Percentiles rank a stretch among this genome's conserved stretches.
phyloP scores from a whole-genome alignment of 2,329 filamentous ascomycete species.

The Colletotrichum neosansevieriae region DNA sequence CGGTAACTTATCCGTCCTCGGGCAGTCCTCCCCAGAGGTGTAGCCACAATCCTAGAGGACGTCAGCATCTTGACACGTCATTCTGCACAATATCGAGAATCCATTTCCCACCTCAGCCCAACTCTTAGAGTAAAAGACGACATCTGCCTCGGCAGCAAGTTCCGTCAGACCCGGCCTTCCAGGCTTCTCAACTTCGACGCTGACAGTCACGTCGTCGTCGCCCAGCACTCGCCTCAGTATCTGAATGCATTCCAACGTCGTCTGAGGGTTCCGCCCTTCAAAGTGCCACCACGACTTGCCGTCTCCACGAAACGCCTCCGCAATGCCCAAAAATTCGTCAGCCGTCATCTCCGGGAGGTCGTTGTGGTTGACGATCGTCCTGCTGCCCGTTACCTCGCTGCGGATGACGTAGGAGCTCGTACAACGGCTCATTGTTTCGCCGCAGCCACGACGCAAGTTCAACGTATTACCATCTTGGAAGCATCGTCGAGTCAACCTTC shows the following conservation, averaged over 20 bases:
- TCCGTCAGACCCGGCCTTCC: conserved; percentile 68
- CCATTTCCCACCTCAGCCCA: conserved; percentile 73
- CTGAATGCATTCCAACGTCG: conserved; percentile 69
- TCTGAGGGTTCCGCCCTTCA: conserved; percentile 73
- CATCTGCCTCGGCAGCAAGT: conserved; percentile 72
- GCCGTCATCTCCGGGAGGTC: conserved; percentile 75
- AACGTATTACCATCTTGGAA: too few relatives aligned
- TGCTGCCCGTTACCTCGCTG: conserved; percentile 67
- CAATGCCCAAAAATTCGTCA: conserved; percentile 67
- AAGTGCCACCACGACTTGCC: conserved; percentile 74
- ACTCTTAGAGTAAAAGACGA: conserved; percentile 78
- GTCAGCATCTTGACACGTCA: conserved; percentile 13
- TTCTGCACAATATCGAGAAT: not conserved
- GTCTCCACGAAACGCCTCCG: conserved; percentile 51
- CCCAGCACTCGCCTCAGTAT: conserved; percentile 57
- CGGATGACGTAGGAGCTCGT: conserved; percentile 79
- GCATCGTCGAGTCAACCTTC: too few relatives aligned
- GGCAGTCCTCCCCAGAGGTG: conserved; percentile 61
- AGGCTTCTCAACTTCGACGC: conserved; percentile 81
- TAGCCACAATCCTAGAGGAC: conserved; percentile 48
- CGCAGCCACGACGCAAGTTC: not conserved
- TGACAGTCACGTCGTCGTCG: conserved; percentile 56
- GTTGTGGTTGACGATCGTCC: conserved; percentile 80
- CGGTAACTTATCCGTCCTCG: conserved; percentile 57
- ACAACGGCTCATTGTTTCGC: conserved; percentile 18